Evolutionary conservation across 805 yeast species (phyloP).

Genomic region (Zygosaccharomyces bisporus): DNA sequence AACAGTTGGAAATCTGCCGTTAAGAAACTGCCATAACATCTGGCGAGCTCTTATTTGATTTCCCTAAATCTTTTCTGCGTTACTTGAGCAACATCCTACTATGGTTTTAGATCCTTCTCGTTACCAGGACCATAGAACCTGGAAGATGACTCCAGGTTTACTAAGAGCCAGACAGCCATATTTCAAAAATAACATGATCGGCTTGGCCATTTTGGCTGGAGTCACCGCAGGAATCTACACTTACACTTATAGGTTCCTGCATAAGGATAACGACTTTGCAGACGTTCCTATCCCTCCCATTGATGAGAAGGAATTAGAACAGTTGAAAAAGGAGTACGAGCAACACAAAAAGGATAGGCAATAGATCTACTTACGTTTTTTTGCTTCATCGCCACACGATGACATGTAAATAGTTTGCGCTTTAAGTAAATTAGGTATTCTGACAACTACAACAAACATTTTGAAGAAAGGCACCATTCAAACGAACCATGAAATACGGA

Average conservation of each 20-base stretch:
- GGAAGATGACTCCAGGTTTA: constrained; percentile 91
- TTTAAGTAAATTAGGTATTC: neutral
- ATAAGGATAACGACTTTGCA: constrained; percentile 69
- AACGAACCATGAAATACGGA: constrained; percentile 17
- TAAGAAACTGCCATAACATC: neutral
- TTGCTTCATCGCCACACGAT: neutral
- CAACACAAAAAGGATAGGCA: constrained; percentile 30
- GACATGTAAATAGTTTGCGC: constrained; percentile 5
- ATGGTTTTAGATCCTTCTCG: constrained; percentile 39
- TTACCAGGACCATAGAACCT: constrained; percentile 63
- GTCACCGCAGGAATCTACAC: constrained; percentile 63
- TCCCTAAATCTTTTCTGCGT: too few species aligned
- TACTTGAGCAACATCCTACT: too few species aligned
- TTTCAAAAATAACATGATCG: constrained; percentile 69
- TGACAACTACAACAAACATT: neutral
- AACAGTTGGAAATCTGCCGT: neutral
- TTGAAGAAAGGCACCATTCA: neutral
- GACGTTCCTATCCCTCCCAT: constrained; percentile 96
- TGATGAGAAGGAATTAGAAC: constrained; percentile 67
- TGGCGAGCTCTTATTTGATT: too few species aligned
- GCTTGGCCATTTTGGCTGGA: constrained; percentile 55
- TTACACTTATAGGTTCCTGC: constrained; percentile 62
- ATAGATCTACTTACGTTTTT: neutral
- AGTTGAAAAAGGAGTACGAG: constrained; percentile 71
- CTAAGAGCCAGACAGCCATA: constrained; percentile 85